A percentile compares a stretch with the other conserved stretches of the same genome.
phyloP scores from a whole-genome alignment of 2,329 filamentous ascomycete species.

The Plectosphaerella plurivora region DNA sequence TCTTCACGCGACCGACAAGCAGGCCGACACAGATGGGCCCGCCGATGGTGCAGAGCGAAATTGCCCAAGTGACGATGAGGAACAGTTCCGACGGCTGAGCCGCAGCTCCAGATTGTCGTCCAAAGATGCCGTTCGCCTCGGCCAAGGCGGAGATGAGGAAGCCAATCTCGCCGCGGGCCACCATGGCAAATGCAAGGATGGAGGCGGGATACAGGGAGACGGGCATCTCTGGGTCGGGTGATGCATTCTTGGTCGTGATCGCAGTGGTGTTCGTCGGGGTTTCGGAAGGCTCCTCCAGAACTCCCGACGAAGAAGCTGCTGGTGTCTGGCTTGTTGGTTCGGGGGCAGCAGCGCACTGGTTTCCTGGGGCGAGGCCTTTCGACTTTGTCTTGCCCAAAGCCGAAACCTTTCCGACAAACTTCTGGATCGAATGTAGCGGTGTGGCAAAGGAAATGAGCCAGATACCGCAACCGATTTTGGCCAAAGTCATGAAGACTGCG shows the following conservation, averaged over 20 bases:
- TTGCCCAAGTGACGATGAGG: constrained; percentile 51
- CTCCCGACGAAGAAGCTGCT: neutral
- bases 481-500: constrained; percentile 62
- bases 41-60: constrained; percentile 48
- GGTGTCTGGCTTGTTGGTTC: neutral
- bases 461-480: constrained; percentile 55
- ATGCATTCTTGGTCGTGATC: constrained; percentile 10
- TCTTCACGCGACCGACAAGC: constrained; percentile 36
- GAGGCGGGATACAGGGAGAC: constrained; percentile 62
- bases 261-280: constrained; percentile 2
- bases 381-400: neutral
- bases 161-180: constrained; percentile 74
- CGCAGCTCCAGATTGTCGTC: constrained; percentile 3
- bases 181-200: constrained; percentile 65
- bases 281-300: neutral
- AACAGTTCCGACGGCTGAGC: constrained; percentile 35
- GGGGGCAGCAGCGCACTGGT: constrained; percentile 1
- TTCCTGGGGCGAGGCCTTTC: constrained; percentile 4
- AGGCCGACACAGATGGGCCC: constrained; percentile 45
- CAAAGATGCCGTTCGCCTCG: constrained; percentile 44
- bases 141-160: constrained; percentile 71
- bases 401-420: neutral
- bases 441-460: constrained; percentile 45
- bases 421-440: constrained; percentile 6
- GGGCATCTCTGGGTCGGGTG: constrained; percentile 35